phyloP scores from a whole-genome alignment of 306 rosid genomes.

The Prunus mira region DNA sequence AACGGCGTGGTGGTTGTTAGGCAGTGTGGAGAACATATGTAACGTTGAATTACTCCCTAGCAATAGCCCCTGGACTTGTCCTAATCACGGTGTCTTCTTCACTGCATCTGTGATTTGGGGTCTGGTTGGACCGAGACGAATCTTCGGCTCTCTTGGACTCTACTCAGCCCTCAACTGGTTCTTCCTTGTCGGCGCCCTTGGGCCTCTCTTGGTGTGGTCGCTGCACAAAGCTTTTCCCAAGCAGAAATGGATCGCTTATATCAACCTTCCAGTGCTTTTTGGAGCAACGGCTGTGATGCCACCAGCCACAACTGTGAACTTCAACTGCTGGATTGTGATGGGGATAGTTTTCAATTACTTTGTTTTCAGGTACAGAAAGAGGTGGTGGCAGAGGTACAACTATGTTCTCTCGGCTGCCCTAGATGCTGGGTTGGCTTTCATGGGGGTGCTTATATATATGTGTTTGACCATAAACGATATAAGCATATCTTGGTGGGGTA shows the following conservation, averaged over 20 bases:
- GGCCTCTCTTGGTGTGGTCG: slow-evolving; percentile 21
- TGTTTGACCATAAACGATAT: slow-evolving; percentile 13
- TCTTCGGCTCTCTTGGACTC: slow-evolving; percentile 29
- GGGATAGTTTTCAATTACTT: slow-evolving; percentile 32
- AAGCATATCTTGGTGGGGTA: slow-evolving; percentile 52
- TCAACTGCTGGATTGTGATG: slow-evolving; percentile 29
- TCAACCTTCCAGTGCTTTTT: slow-evolving; percentile 38
- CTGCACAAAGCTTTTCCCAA: slow-evolving; percentile 25
- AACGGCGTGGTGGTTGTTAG: slow-evolving; percentile 37
- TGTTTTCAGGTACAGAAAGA: slow-evolving; percentile 28
- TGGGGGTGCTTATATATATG: slow-evolving; percentile 50
- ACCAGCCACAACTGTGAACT: slow-evolving; percentile 34
- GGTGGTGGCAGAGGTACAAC: slow-evolving; percentile 41
- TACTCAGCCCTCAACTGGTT: slow-evolving; percentile 37
- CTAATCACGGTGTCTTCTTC: slow-evolving; percentile 30
- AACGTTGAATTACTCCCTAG: slow-evolving; percentile 16
- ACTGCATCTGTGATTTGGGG: slow-evolving; percentile 40
- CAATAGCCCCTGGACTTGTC: slow-evolving; percentile 42
- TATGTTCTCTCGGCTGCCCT: slow-evolving; percentile 41
- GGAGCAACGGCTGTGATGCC: slow-evolving; percentile 35
- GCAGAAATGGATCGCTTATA: slow-evolving; percentile 22
- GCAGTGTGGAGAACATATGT: slow-evolving; percentile 27
- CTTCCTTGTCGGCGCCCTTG: slow-evolving; percentile 28
- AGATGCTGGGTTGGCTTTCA: slow-evolving; percentile 46
- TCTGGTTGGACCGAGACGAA: slow-evolving; percentile 31